Conservation (phyloP, 2,329 filamentous ascomycete genomes). For the Claviceps monticola region DNA sequence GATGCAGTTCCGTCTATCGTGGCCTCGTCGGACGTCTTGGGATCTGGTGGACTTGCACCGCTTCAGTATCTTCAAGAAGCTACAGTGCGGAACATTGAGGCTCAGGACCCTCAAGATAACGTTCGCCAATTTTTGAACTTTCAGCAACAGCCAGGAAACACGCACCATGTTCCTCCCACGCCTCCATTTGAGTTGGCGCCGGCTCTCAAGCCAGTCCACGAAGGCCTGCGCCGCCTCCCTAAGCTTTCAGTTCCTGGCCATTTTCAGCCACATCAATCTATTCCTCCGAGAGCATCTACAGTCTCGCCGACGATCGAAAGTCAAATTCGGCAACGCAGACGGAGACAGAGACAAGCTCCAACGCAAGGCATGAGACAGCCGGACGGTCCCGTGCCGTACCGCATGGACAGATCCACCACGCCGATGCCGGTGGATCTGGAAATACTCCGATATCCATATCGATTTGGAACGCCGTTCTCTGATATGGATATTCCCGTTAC, state of each 20-base stretch:
- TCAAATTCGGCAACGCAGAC: slow-evolving; percentile 13
- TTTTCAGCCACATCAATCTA: slow-evolving; percentile 15
- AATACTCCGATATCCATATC: slow-evolving; percentile 48
- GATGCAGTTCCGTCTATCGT: slow-evolving; percentile 70
- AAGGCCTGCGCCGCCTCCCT: slow-evolving; percentile 44
- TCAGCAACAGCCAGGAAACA: slow-evolving; percentile 44
- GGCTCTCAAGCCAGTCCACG: slow-evolving; percentile 31
- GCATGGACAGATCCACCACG: slow-evolving; percentile 34
- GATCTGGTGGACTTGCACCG: slow-evolving; percentile 48
- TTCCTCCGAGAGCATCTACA: slow-evolving; percentile 15
- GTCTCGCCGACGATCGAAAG: slow-evolving; percentile 13
- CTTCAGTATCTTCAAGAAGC: slow-evolving; percentile 62
- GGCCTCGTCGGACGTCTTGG: slow-evolving; percentile 82
- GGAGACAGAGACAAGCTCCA: slow-evolving; percentile 13
- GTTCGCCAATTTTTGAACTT: slow-evolving; percentile 84
- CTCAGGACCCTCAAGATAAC: slow-evolving; percentile 78
- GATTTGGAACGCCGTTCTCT: slow-evolving; percentile 75
- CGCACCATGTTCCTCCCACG: slow-evolving; percentile 48
- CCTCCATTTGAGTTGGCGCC: slow-evolving; percentile 55
- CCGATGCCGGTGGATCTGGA: slow-evolving; percentile 41
- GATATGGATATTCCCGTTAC: slow-evolving; percentile 83
- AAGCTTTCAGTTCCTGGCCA: slow-evolving; percentile 44
- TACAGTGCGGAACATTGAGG: slow-evolving; percentile 53
- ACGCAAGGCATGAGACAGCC: slow-evolving; percentile 11
- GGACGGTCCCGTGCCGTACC: slow-evolving; percentile 31